A percentile compares a stretch with the other conserved stretches of the same genome.
phyloP scores from a whole-genome alignment of 768 basidiomycete species.

The Rhodosporidiobolus sp. region DNA sequence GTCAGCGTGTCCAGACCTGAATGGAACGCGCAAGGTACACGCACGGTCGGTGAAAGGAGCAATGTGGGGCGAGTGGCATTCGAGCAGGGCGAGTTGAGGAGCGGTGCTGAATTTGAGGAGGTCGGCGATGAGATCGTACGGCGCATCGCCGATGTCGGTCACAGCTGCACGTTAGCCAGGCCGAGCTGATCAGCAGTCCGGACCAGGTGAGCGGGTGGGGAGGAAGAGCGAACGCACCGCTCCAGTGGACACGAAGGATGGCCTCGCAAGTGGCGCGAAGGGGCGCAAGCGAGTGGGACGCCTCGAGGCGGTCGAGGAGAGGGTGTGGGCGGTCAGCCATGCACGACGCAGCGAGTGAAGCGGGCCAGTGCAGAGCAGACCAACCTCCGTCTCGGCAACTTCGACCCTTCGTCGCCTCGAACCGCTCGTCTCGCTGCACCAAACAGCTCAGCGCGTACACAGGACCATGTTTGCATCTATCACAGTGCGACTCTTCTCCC shows the following conservation, averaged over 20 bases:
- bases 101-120: constrained; percentile 8
- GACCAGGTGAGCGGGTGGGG: neutral
- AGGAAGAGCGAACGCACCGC: neutral
- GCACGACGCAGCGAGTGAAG: too few relatives aligned
- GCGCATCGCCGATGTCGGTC: constrained; percentile 23
- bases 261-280: neutral
- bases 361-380: too few relatives aligned
- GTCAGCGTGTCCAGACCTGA: neutral
- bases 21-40: neutral
- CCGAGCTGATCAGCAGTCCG: too few relatives aligned
- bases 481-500: neutral
- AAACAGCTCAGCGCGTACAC: too few relatives aligned
- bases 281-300: neutral
- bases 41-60: neutral
- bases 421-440: neutral
- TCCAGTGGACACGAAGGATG: neutral
- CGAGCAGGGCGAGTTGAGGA: constrained; percentile 13
- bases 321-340: neutral
- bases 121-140: constrained; percentile 5
- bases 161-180: neutral
- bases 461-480: neutral
- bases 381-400: too few relatives aligned
- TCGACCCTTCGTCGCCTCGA: neutral
- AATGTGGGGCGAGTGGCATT: constrained; percentile 28
- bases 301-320: constrained; percentile 4